Evolutionary conservation across 2,329 filamentous ascomycete genomes (phyloP).

Genomic region (Cryphonectria naterciae): DNA sequence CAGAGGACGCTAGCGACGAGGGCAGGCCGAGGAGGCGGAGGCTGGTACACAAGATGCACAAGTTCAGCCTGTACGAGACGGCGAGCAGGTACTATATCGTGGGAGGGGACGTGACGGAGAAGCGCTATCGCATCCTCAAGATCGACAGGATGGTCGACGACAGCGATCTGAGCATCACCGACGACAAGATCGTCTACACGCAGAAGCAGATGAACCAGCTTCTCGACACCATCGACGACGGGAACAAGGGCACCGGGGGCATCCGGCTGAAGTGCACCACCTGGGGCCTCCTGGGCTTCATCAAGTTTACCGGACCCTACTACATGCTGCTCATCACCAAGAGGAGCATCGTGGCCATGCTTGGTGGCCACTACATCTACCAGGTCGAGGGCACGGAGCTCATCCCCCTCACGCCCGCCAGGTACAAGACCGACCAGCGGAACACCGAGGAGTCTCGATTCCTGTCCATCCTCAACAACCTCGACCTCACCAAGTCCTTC

Average conservation of each 20-base stretch:
- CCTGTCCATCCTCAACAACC: constrained; percentile 83
- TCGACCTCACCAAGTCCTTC: constrained; percentile 89
- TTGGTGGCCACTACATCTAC: constrained; percentile 95
- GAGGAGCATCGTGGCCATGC: constrained; percentile 91
- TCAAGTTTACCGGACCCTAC: constrained; percentile 91
- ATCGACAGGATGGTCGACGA: constrained; percentile 85
- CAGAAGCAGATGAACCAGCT: constrained; percentile 91
- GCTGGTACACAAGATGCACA: constrained; percentile 76
- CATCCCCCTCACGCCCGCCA: constrained; percentile 79
- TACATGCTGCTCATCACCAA: constrained; percentile 98
- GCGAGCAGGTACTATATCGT: constrained; percentile 92
- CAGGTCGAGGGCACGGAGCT: constrained; percentile 93
- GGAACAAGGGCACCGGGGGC: constrained; percentile 87
- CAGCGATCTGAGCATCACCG: constrained; percentile 81
- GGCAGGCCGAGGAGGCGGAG: constrained; percentile 34
- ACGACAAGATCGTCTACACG: constrained; percentile 94
- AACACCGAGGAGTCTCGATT: constrained; percentile 91
- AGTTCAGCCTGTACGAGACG: constrained; percentile 97
- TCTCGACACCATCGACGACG: constrained; percentile 92
- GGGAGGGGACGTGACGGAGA: constrained; percentile 87
- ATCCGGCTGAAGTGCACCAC: constrained; percentile 87
- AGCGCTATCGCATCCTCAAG: constrained; percentile 87
- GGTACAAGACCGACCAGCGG: constrained; percentile 73
- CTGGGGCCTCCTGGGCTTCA: constrained; percentile 94
- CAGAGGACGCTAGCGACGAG: constrained; percentile 40